phyloP scores from a whole-genome alignment of 2,329 filamentous ascomycete genomes.

The Fusarium solani-melongenae region DNA sequence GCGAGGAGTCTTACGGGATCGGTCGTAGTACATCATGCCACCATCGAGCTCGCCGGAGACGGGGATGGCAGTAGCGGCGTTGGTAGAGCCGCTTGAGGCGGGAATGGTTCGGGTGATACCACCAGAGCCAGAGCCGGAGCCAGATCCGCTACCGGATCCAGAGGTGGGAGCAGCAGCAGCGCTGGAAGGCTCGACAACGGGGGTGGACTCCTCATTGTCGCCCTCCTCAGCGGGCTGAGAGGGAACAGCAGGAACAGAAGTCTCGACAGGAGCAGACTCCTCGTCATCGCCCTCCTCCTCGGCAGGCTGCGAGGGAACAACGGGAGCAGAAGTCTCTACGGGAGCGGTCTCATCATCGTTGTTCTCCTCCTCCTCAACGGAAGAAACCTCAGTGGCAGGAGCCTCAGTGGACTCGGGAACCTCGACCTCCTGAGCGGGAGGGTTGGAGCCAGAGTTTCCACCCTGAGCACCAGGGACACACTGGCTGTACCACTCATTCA shows the following conservation, averaged over 20 bases:
- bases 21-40: slow-evolving; percentile 35
- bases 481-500: slow-evolving; percentile 39
- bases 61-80: slow-evolving; percentile 31
- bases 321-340: background rate
- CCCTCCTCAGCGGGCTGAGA: background rate
- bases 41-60: slow-evolving; percentile 36
- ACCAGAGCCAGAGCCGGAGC: slow-evolving; percentile 16
- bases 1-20: slow-evolving; percentile 27
- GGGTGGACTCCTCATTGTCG: background rate
- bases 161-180: background rate
- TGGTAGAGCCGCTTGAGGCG: slow-evolving; percentile 27
- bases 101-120: slow-evolving; percentile 36
- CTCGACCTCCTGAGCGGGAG: slow-evolving; percentile 15
- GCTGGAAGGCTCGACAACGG: background rate
- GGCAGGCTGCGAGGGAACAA: background rate
- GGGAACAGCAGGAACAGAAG: background rate
- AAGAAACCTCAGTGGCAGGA: background rate
- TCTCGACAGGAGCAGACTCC: background rate
- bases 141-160: slow-evolving; percentile 5
- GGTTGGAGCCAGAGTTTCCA: background rate
- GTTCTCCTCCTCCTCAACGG: background rate
- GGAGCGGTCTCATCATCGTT: background rate
- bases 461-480: slow-evolving; percentile 16
- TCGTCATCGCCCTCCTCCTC: background rate
- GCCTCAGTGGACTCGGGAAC: background rate